A percentile compares a stretch with the other conserved stretches of the same genome.
Evolutionary conservation across 305 asterid species (phyloP).

Genomic region (Solanum hybrid): DNA sequence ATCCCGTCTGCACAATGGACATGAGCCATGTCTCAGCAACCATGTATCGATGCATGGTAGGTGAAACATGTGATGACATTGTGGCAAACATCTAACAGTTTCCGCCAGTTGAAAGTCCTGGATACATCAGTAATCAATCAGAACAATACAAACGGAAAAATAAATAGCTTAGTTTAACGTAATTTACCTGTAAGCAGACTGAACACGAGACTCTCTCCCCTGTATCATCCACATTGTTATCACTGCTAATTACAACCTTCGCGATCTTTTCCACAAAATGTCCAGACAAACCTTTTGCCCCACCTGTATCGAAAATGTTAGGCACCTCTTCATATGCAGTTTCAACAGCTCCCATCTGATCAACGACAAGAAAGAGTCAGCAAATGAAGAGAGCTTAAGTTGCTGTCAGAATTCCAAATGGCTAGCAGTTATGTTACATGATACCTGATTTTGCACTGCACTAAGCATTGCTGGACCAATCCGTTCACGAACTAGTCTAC

Average conservation of each 20-base stretch:
- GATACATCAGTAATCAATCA: background rate
- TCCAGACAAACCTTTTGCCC: constrained; percentile 76
- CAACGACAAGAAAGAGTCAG: constrained; percentile 5
- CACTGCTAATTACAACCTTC: constrained; percentile 45
- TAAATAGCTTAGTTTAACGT: background rate
- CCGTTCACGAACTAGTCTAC: constrained; percentile 94
- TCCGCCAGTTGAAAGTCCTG: constrained; percentile 93
- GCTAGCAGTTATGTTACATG: background rate
- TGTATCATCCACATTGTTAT: constrained; percentile 51
- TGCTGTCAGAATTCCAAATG: background rate
- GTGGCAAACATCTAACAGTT: constrained; percentile 81
- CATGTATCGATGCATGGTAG: constrained; percentile 90
- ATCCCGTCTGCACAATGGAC: constrained; percentile 97
- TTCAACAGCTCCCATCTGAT: constrained; percentile 95
- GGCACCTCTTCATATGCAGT: constrained; percentile 61
- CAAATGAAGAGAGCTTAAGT: background rate
- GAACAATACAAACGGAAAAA: background rate
- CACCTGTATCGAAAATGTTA: constrained; percentile 85
- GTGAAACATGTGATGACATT: constrained; percentile 92
- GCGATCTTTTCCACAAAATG: constrained; percentile 88
- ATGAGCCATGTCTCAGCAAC: constrained; percentile 96
- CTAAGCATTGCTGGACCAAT: constrained; percentile 98
- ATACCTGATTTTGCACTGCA: constrained; percentile 96
- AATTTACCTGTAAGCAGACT: constrained; percentile 86
- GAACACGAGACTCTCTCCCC: constrained; percentile 90